These are phyloP conservation scores for Babjeviella inositovora DNA, from an alignment of 805 yeast genomes.

Conservation along the genomic window DNA sequence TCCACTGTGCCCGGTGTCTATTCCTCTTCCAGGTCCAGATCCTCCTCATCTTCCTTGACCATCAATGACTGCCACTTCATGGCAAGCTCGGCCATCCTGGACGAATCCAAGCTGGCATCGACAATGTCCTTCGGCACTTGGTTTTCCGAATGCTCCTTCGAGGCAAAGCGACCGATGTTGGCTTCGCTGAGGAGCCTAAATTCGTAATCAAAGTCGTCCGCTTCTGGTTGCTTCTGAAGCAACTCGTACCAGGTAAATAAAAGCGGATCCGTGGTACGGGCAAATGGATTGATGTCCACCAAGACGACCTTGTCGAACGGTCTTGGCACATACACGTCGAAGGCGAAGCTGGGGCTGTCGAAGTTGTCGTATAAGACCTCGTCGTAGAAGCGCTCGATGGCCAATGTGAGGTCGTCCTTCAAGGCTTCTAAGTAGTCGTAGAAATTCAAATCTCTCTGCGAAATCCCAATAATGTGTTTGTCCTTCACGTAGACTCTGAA, in stretches of 20 bases:
- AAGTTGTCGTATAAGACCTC: slow-evolving; percentile 27
- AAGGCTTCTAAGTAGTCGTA: slow-evolving; percentile 53
- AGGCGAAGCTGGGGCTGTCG: slow-evolving; percentile 39
- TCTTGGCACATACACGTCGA: slow-evolving; percentile 75
- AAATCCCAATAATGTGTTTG: slow-evolving; percentile 47
- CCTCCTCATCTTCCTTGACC: slow-evolving; percentile 10
- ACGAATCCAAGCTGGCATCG: slow-evolving; percentile 61
- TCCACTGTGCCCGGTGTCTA: too few relatives aligned
- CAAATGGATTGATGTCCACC: slow-evolving; percentile 79
- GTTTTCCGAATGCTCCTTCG: slow-evolving; percentile 75
- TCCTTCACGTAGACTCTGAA: slow-evolving; percentile 73
- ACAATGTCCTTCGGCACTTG: slow-evolving; percentile 87
- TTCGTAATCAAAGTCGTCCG: slow-evolving; percentile 21
- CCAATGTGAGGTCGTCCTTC: slow-evolving; percentile 23
- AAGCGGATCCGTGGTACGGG: slow-evolving; percentile 62
- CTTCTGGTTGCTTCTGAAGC: slow-evolving; percentile 11
- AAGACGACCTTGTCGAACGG: slow-evolving; percentile 52
- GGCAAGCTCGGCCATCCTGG: slow-evolving; percentile 54
- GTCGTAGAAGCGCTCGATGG: slow-evolving; percentile 39
- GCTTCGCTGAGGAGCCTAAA: slow-evolving; percentile 54
- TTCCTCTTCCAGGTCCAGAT: slow-evolving; percentile 1
- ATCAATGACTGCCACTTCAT: slow-evolving; percentile 29
- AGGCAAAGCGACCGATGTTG: slow-evolving; percentile 61
- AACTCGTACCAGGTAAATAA: slow-evolving; percentile 81
- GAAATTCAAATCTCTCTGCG: slow-evolving; percentile 78